These are phyloP conservation scores for Lactarius akahatsu DNA, from an alignment of 768 basidiomycete genomes.

Conservation along the genomic window DNA sequence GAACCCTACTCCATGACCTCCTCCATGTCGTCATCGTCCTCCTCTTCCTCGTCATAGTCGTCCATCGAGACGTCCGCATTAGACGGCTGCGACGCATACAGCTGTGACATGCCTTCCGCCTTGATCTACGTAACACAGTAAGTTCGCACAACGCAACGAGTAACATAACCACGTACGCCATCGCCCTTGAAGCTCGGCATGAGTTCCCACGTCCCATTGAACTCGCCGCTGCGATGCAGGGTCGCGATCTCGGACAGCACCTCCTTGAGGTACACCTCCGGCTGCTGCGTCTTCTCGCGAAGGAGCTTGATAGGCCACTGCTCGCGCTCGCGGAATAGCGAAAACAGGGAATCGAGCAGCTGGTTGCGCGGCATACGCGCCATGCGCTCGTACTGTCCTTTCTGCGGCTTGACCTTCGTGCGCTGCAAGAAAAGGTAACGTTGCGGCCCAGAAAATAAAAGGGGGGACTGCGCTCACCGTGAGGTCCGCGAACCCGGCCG, in stretches of 20 bases:
- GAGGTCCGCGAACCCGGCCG: conserved; percentile 61
- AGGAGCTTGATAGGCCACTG: conserved; percentile 79
- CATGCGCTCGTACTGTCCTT: conserved; percentile 81
- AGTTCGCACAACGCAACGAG: not conserved
- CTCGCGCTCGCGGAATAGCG: conserved; percentile 71
- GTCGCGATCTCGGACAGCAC: conserved; percentile 73
- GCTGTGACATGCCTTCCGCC: conserved; percentile 36
- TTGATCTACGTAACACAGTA: conserved; percentile 35
- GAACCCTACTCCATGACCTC: conserved; percentile 52
- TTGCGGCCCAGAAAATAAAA: no score
- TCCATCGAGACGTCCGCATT: conserved; percentile 49
- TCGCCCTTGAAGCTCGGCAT: conserved; percentile 69
- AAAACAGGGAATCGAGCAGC: conserved; percentile 79
- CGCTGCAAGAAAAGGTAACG: conserved; percentile 25
- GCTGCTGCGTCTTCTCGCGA: conserved; percentile 80
- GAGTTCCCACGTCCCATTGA: conserved; percentile 78
- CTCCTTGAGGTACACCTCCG: conserved; percentile 84
- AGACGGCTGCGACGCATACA: conserved; percentile 29
- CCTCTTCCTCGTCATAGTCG: conserved; percentile 53
- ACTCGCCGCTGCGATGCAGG: conserved; percentile 76
- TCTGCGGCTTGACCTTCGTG: conserved; percentile 63
- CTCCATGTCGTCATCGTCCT: conserved; percentile 68
- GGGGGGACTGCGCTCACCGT: conserved; percentile 48
- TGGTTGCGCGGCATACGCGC: conserved; percentile 90
- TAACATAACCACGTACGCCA: conserved; percentile 44